These are phyloP conservation scores for Clarkia xantiana DNA, from an alignment of 345 rosid species.

Conservation along the genomic window DNA sequence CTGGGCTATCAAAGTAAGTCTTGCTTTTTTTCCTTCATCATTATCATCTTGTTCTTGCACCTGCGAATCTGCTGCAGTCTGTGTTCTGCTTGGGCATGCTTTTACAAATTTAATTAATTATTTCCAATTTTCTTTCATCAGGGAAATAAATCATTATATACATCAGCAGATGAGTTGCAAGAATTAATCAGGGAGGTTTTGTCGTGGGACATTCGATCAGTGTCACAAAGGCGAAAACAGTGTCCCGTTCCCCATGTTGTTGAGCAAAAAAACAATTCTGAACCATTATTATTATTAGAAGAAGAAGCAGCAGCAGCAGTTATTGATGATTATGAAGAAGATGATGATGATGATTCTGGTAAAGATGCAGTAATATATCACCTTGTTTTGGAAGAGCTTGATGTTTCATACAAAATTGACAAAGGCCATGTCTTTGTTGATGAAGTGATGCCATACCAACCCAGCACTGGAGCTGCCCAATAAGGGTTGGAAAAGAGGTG, in stretches of 20 bases:
- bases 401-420: slow-evolving; percentile 61
- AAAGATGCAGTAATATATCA: slow-evolving; percentile 27
- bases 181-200: slow-evolving; percentile 58
- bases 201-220: slow-evolving; percentile 89
- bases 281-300: neutral
- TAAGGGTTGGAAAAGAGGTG: no score
- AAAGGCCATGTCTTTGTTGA: slow-evolving; percentile 46
- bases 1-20: slow-evolving; percentile 55
- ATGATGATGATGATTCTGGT: slow-evolving; percentile 13
- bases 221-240: slow-evolving; percentile 44
- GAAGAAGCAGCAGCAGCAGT: slow-evolving; percentile 1
- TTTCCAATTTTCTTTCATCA: slow-evolving; percentile 11
- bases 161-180: slow-evolving; percentile 50
- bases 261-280: neutral
- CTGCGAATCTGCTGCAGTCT: neutral
- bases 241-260: slow-evolving; percentile 18
- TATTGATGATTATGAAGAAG: slow-evolving; percentile 9
- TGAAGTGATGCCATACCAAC: slow-evolving; percentile 19
- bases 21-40: neutral
- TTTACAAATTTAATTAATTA: neutral
- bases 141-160: slow-evolving; percentile 60
- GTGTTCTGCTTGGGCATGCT: neutral
- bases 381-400: slow-evolving; percentile 59
- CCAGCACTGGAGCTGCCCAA: no score
- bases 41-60: neutral